phyloP scores from a whole-genome alignment of 495 filamentous ascomycete species.

The Neurospora sp. region DNA sequence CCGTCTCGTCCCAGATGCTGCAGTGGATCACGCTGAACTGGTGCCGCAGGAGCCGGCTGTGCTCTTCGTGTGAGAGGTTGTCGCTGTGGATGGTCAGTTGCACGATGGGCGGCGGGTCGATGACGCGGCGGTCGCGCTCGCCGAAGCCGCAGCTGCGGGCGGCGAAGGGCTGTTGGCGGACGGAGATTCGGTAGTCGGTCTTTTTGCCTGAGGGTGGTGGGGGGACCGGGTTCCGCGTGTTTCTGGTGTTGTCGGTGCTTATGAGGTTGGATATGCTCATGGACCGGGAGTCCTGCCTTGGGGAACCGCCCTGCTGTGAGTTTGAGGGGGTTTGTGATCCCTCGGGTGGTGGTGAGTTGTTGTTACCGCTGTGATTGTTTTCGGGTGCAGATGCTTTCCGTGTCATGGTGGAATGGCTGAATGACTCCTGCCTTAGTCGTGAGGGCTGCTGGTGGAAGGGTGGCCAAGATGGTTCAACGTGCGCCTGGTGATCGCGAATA shows the following conservation, averaged over 20 bases:
- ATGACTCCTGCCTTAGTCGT: conserved; percentile 8
- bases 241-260: conserved; percentile 22
- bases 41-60: conserved; percentile 53
- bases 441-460: conserved; percentile 16
- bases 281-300: conserved; percentile 26
- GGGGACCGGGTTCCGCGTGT: conserved; percentile 17
- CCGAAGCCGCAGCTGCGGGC: conserved; percentile 91
- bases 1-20: conserved; percentile 55
- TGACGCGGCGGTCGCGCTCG: conserved; percentile 83
- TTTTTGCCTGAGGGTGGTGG: conserved; percentile 4
- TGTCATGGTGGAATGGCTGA: conserved; percentile 13
- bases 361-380: background rate
- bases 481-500: conserved; percentile 9
- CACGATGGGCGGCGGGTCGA: conserved; percentile 92
- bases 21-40: conserved; percentile 81
- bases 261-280: conserved; percentile 39
- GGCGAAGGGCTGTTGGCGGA: conserved; percentile 85
- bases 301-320: conserved; percentile 17
- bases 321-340: conserved; percentile 17
- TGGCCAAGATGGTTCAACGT: conserved; percentile 11
- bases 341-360: conserved; percentile 8
- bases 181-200: conserved; percentile 40
- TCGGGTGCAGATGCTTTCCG: background rate
- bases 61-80: conserved; percentile 42
- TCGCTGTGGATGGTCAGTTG: conserved; percentile 68